Evolutionary conservation across 1,139 yeast genomes (phyloP).

Genomic region (Zygosaccharomyces pseudobailii): DNA sequence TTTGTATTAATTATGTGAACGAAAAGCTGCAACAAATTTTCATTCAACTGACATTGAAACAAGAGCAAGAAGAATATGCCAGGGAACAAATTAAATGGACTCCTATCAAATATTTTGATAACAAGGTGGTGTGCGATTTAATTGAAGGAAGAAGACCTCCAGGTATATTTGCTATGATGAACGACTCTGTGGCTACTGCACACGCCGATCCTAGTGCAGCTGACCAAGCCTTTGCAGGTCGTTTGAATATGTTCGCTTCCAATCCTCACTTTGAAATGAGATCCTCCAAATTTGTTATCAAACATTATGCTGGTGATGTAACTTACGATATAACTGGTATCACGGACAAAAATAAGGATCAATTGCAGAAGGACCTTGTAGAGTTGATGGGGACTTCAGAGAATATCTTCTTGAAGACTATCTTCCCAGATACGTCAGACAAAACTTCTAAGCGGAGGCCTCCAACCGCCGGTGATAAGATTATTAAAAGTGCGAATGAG

Average conservation of each 20-base stretch:
- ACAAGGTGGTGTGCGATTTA: conserved; percentile 93
- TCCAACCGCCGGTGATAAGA: conserved; percentile 96
- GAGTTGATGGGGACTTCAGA: conserved; percentile 70
- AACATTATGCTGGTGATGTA: conserved; percentile 98
- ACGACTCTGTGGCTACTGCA: conserved; percentile 96
- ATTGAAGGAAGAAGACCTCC: conserved; percentile 95
- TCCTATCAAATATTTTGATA: conserved; percentile 94
- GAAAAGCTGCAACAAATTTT: conserved; percentile 96
- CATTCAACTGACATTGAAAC: conserved; percentile 88
- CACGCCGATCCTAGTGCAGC: conserved; percentile 98
- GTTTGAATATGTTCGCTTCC: conserved; percentile 75
- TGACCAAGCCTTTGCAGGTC: conserved; percentile 91
- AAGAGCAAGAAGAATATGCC: conserved; percentile 96
- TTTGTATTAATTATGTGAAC: conserved; percentile 94
- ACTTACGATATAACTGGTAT: conserved; percentile 84
- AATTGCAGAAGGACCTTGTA: conserved; percentile 80
- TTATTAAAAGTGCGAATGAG: conserved; percentile 85
- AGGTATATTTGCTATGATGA: conserved; percentile 92
- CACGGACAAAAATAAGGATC: conserved; percentile 97
- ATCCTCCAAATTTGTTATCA: conserved; percentile 79
- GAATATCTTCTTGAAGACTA: conserved; percentile 56
- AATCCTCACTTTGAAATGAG: conserved; percentile 90
- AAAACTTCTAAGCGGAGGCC: conserved; percentile 77
- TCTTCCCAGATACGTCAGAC: conserved; percentile 79
- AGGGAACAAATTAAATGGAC: conserved; percentile 97